Evolutionary conservation across 352 stramenopile genomes (phyloP).

Genomic region (Globisporangium irregulare): DNA sequence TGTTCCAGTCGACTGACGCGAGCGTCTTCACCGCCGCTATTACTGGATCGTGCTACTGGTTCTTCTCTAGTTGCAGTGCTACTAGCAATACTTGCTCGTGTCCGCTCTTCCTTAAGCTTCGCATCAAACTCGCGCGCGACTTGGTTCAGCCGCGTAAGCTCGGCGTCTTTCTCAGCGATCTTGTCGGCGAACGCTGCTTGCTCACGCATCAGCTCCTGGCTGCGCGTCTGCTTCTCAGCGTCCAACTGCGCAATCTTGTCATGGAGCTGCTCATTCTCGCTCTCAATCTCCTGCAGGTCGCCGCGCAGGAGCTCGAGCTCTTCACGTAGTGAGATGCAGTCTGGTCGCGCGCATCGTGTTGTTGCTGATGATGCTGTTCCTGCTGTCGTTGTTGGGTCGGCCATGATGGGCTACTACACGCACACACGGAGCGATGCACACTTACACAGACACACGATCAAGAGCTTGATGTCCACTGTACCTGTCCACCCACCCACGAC

Average conservation of each 20-base stretch:
- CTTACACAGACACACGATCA: not conserved
- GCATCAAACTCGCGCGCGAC: conserved; percentile 11
- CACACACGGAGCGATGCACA: not conserved
- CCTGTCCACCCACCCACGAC: not conserved
- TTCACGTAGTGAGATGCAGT: conserved; percentile 65
- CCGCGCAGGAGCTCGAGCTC: conserved; percentile 58
- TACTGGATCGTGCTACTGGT: not conserved
- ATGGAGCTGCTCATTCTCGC: conserved; percentile 67
- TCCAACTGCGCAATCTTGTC: conserved; percentile 45
- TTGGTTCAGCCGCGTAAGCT: conserved; percentile 24
- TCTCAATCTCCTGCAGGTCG: conserved; percentile 59
- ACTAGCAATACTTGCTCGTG: not conserved
- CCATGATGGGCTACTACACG: not conserved
- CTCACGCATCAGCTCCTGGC: conserved; percentile 3
- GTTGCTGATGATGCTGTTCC: conserved; percentile 1
- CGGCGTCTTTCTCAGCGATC: conserved; percentile 23
- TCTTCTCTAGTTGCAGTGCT: not conserved
- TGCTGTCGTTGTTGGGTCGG: not conserved
- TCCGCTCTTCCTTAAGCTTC: not conserved
- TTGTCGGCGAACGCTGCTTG: not conserved
- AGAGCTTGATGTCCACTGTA: not conserved
- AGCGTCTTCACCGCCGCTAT: not conserved
- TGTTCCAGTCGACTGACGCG: not conserved
- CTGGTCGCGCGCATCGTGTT: conserved; percentile 39
- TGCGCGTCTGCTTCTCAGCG: conserved; percentile 21